Conservation (phyloP, 1,139 yeast species). For the Sugiyamaella pinicola region DNA sequence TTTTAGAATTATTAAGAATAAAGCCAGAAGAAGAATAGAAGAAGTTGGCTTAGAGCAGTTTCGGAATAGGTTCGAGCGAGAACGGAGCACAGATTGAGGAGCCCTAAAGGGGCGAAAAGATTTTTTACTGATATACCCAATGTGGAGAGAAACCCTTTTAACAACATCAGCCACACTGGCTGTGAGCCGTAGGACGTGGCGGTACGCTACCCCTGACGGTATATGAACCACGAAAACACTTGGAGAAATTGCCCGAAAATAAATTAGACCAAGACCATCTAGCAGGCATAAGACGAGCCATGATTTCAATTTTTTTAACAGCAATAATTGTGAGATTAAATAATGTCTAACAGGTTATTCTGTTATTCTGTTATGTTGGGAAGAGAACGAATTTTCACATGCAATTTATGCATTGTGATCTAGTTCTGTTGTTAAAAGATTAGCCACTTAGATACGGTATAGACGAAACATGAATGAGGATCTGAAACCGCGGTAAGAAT, state of each 20-base stretch:
- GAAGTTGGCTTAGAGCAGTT: background rate
- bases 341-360: background rate
- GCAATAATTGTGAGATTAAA: background rate
- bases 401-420: background rate
- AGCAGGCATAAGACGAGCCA: too few species aligned
- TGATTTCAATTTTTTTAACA: too few species aligned
- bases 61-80: slow-evolving; percentile 4
- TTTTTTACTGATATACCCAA: slow-evolving; percentile 12
- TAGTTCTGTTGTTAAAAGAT: too few species aligned
- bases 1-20: background rate
- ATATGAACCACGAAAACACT: too few species aligned
- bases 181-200: background rate
- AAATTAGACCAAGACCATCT: too few species aligned
- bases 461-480: background rate
- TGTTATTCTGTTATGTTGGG: background rate
- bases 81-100: slow-evolving; percentile 4
- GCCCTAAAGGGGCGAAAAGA: slow-evolving; percentile 7
- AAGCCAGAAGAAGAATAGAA: background rate
- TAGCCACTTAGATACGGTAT: background rate
- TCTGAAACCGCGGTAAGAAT: too few species aligned
- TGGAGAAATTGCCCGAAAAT: background rate
- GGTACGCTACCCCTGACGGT: background rate
- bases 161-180: slow-evolving; percentile 2
- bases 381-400: background rate
- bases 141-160: slow-evolving; percentile 6